Conservation (phyloP, 257 asterid species). For the Solanum peruvianum region DNA sequence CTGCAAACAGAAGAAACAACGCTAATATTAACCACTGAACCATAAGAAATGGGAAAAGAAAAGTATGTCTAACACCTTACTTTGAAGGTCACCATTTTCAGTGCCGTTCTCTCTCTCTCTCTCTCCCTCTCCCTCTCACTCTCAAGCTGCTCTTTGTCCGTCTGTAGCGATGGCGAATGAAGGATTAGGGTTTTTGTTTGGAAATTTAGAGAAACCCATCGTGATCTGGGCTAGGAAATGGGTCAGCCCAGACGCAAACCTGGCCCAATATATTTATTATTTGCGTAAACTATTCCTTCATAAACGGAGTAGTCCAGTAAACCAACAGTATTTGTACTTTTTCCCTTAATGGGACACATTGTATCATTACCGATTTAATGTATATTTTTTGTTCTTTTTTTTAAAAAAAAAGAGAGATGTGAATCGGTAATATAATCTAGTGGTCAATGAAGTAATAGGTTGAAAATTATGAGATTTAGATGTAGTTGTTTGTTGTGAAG, state of each 20-base stretch:
- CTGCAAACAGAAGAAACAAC: not conserved
- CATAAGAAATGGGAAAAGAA: not conserved
- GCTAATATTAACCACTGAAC: not conserved
- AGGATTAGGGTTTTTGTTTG: not conserved
- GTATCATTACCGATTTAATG: not conserved
- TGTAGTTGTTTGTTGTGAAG: too few species aligned
- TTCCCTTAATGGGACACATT: not conserved
- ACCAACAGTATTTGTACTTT: not conserved
- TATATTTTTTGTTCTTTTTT: not conserved
- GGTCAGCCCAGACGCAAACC: not conserved
- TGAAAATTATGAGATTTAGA: not conserved
- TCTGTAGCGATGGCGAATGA: not conserved
- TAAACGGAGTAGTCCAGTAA: not conserved
- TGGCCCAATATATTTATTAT: not conserved
- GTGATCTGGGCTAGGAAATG: not conserved
- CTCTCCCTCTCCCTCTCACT: not conserved
- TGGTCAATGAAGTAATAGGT: too few species aligned
- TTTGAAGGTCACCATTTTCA: not conserved
- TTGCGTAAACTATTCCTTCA: too few species aligned
- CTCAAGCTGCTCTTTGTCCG: not conserved
- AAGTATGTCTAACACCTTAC: not conserved
- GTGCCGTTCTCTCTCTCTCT: not conserved
- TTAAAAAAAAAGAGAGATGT: too few species aligned
- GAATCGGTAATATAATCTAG: not conserved
- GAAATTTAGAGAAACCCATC: not conserved